These are phyloP conservation scores for Vanilla planifolia DNA, from an alignment of 106 monocot species.

Conservation along the genomic window DNA sequence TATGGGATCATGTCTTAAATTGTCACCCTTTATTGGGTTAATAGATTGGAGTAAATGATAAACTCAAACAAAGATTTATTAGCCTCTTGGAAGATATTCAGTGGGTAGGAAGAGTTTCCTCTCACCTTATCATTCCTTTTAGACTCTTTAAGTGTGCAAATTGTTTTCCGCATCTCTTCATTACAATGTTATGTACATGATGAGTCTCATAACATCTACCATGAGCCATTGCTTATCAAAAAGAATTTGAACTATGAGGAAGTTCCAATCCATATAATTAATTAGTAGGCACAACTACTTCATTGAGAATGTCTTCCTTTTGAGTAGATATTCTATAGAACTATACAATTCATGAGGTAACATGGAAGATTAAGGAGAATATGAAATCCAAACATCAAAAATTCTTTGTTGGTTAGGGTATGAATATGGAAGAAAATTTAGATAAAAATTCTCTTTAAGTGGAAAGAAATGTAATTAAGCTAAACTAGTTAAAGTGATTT, in stretches of 20 bases:
- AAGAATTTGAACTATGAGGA: not conserved
- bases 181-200: not conserved
- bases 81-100: not conserved
- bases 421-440: too few species aligned
- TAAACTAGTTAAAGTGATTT: too few species aligned
- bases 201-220: not conserved
- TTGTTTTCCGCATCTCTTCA: not conserved
- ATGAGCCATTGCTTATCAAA: not conserved
- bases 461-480: too few species aligned
- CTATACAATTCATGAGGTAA: not conserved
- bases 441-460: not conserved
- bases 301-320: not conserved
- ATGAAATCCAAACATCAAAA: not conserved
- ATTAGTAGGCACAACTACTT: not conserved
- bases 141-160: not conserved
- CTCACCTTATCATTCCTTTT: not conserved
- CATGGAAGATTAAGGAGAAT: not conserved
- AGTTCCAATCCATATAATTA: not conserved
- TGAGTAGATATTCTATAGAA: not conserved
- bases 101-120: not conserved
- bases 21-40: not conserved
- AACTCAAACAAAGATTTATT: not conserved
- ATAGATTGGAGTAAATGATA: not conserved
- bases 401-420: not conserved
- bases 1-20: not conserved